These are phyloP conservation scores for Entamoeba histolytica DNA, from an alignment of 208 protist genomes.

Conservation along the genomic window DNA sequence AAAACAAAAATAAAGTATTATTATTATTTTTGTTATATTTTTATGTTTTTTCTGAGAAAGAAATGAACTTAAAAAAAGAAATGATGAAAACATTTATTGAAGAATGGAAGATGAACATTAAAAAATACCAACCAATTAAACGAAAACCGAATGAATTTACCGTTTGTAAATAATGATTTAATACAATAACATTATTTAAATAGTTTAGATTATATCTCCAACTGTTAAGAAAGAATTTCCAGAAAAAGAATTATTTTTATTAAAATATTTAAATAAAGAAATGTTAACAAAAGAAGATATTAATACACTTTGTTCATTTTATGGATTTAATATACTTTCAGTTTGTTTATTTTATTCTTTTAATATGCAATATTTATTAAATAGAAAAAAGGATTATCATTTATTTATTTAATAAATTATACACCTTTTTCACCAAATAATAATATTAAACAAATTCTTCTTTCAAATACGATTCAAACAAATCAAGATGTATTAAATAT, in stretches of 20 bases:
- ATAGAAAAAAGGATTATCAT: neutral
- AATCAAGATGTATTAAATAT: neutral
- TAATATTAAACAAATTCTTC: neutral
- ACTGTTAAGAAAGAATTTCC: neutral
- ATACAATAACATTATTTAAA: neutral
- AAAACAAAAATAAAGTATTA: neutral
- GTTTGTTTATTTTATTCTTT: neutral
- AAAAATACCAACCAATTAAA: neutral
- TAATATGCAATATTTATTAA: neutral
- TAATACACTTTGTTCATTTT: neutral
- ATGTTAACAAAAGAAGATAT: neutral
- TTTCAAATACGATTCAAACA: neutral
- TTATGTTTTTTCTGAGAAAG: neutral
- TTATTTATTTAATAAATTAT: neutral
- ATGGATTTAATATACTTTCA: neutral
- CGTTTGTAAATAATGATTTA: neutral
- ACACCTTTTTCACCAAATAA: neutral
- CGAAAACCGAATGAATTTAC: neutral
- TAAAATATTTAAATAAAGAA: neutral
- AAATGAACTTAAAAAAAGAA: neutral
- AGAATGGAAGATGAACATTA: neutral
- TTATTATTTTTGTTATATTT: neutral
- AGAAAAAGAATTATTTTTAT: neutral
- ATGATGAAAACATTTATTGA: neutral
- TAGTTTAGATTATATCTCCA: neutral